These are phyloP conservation scores for Pelomyxa schiedti DNA, from an alignment of 78 protist genomes.

Conservation along the genomic window DNA sequence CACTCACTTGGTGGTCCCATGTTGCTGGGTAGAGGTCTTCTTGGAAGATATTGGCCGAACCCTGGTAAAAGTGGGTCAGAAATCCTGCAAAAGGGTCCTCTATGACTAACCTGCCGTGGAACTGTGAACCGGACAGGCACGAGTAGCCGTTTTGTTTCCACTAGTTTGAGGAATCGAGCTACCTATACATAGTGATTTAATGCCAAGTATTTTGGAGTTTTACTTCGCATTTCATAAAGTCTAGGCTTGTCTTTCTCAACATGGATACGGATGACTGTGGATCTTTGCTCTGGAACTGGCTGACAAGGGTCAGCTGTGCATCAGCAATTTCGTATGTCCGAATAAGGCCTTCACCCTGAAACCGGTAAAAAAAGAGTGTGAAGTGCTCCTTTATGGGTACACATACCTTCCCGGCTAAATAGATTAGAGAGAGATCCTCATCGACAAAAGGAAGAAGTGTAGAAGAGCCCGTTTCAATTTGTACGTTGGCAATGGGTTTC, in stretches of 20 bases:
- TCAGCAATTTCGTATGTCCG: neutral
- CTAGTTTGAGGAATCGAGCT: neutral
- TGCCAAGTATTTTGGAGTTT: too few species aligned
- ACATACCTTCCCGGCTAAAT: neutral
- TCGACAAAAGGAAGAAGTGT: neutral
- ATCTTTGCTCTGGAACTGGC: neutral
- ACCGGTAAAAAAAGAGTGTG: too few species aligned
- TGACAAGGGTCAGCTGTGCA: neutral
- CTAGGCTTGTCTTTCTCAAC: neutral
- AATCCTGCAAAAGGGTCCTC: too few species aligned
- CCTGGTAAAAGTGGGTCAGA: too few species aligned
- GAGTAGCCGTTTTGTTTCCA: neutral
- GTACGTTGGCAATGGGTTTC: neutral
- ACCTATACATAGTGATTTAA: too few species aligned
- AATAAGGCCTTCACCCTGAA: neutral
- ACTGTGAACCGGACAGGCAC: neutral
- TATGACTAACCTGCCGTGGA: neutral
- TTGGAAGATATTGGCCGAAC: neutral
- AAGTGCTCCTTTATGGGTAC: too few species aligned
- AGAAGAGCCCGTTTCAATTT: neutral
- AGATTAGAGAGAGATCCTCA: neutral
- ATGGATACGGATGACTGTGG: neutral
- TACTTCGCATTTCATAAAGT: neutral
- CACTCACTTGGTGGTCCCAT: neutral
- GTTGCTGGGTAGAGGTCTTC: neutral